Evolutionary conservation across 2,329 filamentous ascomycete genomes (phyloP).

Genomic region (Aspergillus versicolor): DNA sequence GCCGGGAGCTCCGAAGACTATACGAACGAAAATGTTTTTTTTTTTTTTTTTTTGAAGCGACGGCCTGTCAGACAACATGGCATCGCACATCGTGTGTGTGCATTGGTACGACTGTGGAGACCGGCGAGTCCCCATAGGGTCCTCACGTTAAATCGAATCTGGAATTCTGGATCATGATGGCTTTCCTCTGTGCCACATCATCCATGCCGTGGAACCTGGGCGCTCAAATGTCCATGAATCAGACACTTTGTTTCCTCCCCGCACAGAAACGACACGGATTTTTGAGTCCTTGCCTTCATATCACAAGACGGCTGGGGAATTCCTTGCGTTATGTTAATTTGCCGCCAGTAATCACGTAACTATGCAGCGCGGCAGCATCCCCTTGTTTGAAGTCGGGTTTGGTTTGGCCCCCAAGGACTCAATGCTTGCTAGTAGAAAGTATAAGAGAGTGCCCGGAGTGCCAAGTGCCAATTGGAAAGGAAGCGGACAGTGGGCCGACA

Average conservation of each 20-base stretch:
- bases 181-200: neutral
- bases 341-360: neutral
- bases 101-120: neutral
- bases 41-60: too few relatives aligned
- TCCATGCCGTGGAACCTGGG: conserved; percentile 6
- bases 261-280: neutral
- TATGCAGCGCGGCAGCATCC: too few relatives aligned
- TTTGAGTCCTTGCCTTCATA: neutral
- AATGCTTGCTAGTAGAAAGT: neutral
- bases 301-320: neutral
- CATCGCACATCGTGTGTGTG: neutral
- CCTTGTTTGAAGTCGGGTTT: neutral
- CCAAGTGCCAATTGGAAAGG: neutral
- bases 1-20: too few relatives aligned
- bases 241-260: neutral
- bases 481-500: neutral
- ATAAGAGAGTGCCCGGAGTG: neutral
- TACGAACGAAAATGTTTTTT: neutral
- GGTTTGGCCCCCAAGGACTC: neutral
- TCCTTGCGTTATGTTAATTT: neutral
- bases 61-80: neutral
- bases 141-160: neutral
- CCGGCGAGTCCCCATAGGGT: neutral
- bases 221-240: neutral
- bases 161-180: neutral